Conservation (phyloP, 768 basidiomycete genomes). For the Lactifluus hygrophoroides region DNA sequence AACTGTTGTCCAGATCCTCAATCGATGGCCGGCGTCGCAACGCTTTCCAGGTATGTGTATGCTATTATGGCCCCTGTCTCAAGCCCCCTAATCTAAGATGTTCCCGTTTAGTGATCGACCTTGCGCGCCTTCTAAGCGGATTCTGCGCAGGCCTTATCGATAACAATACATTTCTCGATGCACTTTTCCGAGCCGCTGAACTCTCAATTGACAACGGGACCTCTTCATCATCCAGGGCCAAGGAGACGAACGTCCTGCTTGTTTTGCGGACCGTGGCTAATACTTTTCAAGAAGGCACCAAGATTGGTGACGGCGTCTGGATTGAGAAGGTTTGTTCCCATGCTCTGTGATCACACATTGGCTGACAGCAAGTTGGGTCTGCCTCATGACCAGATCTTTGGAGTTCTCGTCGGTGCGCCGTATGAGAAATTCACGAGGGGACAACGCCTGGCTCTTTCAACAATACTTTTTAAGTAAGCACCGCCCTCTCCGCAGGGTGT, state of each 20-base stretch:
- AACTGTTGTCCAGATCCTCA: constrained; percentile 51
- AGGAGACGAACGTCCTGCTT: constrained; percentile 81
- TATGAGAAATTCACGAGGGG: constrained; percentile 54
- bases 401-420: constrained; percentile 40
- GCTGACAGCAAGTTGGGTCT: not conserved
- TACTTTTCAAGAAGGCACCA: constrained; percentile 50
- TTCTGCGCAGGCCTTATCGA: constrained; percentile 49
- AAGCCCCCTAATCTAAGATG: not conserved
- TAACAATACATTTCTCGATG: constrained; percentile 43
- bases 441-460: constrained; percentile 70
- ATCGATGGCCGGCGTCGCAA: constrained; percentile 65
- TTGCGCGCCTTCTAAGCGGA: constrained; percentile 66
- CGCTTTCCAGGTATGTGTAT: constrained; percentile 56
- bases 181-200: constrained; percentile 59
- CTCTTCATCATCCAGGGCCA: constrained; percentile 51
- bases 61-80: not conserved
- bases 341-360: not conserved
- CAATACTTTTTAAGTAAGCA: constrained; percentile 82
- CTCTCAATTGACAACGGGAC: constrained; percentile 49
- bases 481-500: not conserved
- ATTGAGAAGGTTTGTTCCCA: constrained; percentile 36
- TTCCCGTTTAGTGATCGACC: constrained; percentile 62
- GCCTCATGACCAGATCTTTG: constrained; percentile 42
- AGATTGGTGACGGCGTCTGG: constrained; percentile 41
- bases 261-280: constrained; percentile 77